Percentiles rank a stretch among this genome's conserved stretches.
Conservation (phyloP, 768 basidiomycete species). For the Naganishia vishniacii region DNA sequence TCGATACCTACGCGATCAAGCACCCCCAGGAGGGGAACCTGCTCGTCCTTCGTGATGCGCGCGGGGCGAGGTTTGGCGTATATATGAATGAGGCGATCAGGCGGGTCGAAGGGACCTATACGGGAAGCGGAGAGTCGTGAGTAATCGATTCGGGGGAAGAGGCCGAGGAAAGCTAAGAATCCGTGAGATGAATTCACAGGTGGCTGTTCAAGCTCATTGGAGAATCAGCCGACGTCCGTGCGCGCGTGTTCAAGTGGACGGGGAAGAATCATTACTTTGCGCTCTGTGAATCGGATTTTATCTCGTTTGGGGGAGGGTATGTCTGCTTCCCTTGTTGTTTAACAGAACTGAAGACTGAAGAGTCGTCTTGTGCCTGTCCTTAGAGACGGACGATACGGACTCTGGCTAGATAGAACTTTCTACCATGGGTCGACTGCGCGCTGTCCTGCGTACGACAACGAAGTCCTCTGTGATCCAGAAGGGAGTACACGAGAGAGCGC, state of each 20-base stretch:
- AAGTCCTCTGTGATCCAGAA: conserved; percentile 60
- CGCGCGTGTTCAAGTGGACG: conserved; percentile 53
- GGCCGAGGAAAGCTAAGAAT: background rate
- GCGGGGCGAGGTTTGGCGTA: conserved; percentile 67
- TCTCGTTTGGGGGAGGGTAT: conserved; percentile 90
- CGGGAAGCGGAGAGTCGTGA: conserved; percentile 83
- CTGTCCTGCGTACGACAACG: conserved; percentile 83
- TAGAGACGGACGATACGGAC: conserved; percentile 79
- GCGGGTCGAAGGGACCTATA: conserved; percentile 63
- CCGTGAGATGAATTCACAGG: conserved; percentile 8
- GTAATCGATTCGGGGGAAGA: no score
- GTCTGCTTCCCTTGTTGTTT: conserved; percentile 43
- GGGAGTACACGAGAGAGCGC: conserved; percentile 51
- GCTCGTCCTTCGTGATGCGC: conserved; percentile 62
- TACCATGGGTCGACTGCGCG: conserved; percentile 75
- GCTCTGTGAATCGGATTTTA: conserved; percentile 69
- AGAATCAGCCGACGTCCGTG: background rate
- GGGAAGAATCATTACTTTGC: conserved; percentile 86
- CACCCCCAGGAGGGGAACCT: conserved; percentile 49
- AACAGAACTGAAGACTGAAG: no score
- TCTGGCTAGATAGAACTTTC: conserved; percentile 78
- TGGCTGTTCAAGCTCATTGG: conserved; percentile 18
- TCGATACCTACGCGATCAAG: conserved; percentile 36
- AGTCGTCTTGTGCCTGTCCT: no score
- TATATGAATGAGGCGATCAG: conserved; percentile 72